phyloP scores from a whole-genome alignment of 208 protist genomes.

The Leishmania tropica region DNA sequence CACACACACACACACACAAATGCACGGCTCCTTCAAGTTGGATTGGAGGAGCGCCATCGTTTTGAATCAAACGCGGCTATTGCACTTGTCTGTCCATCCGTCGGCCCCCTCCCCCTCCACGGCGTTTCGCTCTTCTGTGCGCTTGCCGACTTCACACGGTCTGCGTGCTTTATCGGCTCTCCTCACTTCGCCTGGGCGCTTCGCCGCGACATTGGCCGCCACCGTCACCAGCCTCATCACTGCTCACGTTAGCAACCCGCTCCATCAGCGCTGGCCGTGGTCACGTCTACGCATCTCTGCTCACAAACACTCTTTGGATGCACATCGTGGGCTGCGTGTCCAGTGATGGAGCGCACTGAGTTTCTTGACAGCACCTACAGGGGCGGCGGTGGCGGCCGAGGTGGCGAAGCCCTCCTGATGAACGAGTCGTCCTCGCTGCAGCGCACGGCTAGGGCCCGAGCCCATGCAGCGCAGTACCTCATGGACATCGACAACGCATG shows the following conservation, averaged over 20 bases:
- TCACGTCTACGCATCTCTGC: neutral
- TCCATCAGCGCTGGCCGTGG: neutral
- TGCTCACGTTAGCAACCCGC: neutral
- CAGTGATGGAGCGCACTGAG: neutral
- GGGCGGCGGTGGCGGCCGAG: neutral
- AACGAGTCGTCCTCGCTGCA: constrained; percentile 7
- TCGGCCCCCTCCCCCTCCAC: neutral
- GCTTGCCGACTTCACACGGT: neutral
- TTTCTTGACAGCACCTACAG: neutral
- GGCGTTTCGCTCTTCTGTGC: neutral
- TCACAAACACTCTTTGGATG: neutral
- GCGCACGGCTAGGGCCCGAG: constrained; percentile 42
- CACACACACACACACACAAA: neutral
- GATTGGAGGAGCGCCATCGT: neutral
- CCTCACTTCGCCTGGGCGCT: neutral
- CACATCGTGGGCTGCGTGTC: neutral
- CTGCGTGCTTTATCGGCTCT: neutral
- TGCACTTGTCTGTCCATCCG: neutral
- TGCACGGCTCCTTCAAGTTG: neutral
- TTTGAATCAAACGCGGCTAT: neutral
- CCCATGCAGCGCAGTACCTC: constrained; percentile 48
- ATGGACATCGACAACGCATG: constrained; percentile 38
- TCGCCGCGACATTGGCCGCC: neutral
- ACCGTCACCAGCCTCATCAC: neutral
- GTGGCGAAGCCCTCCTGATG: neutral